phyloP scores from a whole-genome alignment of 2,329 filamentous ascomycete genomes.

The Phialophora expanda region DNA sequence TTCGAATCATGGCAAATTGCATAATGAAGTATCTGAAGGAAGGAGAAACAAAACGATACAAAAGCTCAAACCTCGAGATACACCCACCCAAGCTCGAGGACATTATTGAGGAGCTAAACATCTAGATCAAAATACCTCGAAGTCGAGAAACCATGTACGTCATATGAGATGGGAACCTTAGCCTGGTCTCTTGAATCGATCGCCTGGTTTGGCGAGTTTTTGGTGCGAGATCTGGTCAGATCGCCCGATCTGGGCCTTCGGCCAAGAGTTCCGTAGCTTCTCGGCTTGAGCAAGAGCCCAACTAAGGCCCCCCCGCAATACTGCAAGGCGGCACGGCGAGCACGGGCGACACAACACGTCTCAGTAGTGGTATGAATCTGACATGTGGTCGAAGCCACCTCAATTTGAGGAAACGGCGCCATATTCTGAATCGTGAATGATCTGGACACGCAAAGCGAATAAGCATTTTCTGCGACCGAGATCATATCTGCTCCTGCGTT shows the following conservation, averaged over 20 bases:
- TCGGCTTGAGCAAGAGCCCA: neutral
- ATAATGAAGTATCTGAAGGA: neutral
- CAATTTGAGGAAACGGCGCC: neutral
- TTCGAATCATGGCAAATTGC: neutral
- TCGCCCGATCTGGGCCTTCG: neutral
- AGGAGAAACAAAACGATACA: neutral
- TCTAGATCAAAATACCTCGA: neutral
- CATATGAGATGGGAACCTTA: neutral
- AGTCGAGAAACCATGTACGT: neutral
- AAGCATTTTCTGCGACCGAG: neutral
- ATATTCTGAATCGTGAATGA: neutral
- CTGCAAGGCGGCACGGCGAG: neutral
- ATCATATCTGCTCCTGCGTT: neutral
- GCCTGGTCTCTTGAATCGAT: neutral
- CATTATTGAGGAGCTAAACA: neutral
- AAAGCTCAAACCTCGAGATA: slow-evolving; percentile 1
- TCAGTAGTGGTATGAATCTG: too few species aligned
- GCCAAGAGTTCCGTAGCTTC: neutral
- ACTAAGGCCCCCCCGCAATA: too few species aligned
- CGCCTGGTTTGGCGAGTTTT: neutral
- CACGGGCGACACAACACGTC: neutral
- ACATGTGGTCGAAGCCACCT: neutral
- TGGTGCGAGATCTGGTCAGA: neutral
- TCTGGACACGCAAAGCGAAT: neutral
- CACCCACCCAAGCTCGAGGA: neutral